Conservation (phyloP, 2,329 filamentous ascomycete genomes). For the Exserohilum rostratum region DNA sequence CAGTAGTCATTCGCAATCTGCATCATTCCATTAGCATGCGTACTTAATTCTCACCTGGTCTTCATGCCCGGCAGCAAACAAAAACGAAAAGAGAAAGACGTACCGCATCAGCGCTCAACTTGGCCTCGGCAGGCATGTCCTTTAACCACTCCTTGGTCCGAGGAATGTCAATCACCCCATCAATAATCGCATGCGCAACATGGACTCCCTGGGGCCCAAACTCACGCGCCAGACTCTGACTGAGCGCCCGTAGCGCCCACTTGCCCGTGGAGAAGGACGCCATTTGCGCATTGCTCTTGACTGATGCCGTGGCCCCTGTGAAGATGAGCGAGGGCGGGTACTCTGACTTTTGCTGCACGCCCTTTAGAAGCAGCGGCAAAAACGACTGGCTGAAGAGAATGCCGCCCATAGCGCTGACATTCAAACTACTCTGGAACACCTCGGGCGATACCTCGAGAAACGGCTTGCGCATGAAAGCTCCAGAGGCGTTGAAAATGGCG, state of each 20-base stretch:
- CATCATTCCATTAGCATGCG: slow-evolving; percentile 1
- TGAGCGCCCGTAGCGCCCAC: slow-evolving; percentile 76
- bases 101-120: slow-evolving; percentile 76
- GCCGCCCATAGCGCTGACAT: slow-evolving; percentile 63
- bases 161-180: slow-evolving; percentile 84
- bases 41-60: not conserved
- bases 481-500: slow-evolving; percentile 73
- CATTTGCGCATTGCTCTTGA: slow-evolving; percentile 74
- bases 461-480: slow-evolving; percentile 63
- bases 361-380: slow-evolving; percentile 72
- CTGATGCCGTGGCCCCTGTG: slow-evolving; percentile 82
- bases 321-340: slow-evolving; percentile 82
- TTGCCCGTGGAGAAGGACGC: slow-evolving; percentile 78
- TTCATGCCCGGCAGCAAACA: not conserved
- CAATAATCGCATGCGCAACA: slow-evolving; percentile 80
- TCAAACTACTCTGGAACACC: slow-evolving; percentile 60
- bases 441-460: slow-evolving; percentile 66
- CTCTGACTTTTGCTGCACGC: slow-evolving; percentile 56
- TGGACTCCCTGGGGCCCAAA: slow-evolving; percentile 86
- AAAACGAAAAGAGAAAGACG: slow-evolving; percentile 46
- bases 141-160: slow-evolving; percentile 67
- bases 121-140: slow-evolving; percentile 64
- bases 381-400: slow-evolving; percentile 76
- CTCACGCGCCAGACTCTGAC: slow-evolving; percentile 78
- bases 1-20: slow-evolving; percentile 89